Evolutionary conservation across 2,329 filamentous ascomycete genomes (phyloP).

Genomic region (Lomentospora prolificans): DNA sequence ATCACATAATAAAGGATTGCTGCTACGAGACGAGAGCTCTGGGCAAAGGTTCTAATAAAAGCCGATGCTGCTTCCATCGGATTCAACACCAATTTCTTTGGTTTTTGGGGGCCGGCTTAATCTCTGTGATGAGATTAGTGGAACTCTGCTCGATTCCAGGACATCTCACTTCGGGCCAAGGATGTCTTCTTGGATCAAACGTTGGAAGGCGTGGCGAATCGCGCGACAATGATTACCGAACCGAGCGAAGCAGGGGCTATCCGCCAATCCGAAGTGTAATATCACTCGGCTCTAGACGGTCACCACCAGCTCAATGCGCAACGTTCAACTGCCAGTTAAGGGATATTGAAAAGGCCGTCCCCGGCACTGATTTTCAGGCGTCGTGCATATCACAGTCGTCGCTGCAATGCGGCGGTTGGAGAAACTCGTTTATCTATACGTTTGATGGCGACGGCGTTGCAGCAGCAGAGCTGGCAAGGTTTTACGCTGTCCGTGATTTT

Average conservation of each 20-base stretch:
- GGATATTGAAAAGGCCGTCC: not conserved
- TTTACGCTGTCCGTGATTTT: not conserved
- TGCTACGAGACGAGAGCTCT: not conserved
- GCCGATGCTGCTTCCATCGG: not conserved
- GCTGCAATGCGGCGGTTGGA: not conserved
- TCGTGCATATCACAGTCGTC: not conserved
- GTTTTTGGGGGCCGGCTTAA: not conserved
- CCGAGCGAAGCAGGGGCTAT: not conserved
- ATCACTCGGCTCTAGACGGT: not conserved
- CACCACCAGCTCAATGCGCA: not conserved
- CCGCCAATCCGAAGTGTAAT: not conserved
- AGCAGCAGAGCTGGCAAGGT: not conserved
- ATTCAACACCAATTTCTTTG: not conserved
- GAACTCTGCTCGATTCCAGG: not conserved
- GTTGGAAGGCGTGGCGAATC: not conserved
- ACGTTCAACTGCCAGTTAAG: not conserved
- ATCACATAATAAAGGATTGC: not conserved
- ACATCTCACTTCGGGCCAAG: not conserved
- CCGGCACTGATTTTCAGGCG: not conserved
- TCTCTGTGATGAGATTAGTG: not conserved
- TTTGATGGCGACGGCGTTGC: not conserved
- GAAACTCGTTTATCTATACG: not conserved
- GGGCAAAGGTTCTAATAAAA: not conserved
- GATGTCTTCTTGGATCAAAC: not conserved
- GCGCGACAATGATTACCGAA: not conserved